These are phyloP conservation scores for Populus hybrid DNA, from an alignment of 441 rosid genomes.

Conservation along the genomic window DNA sequence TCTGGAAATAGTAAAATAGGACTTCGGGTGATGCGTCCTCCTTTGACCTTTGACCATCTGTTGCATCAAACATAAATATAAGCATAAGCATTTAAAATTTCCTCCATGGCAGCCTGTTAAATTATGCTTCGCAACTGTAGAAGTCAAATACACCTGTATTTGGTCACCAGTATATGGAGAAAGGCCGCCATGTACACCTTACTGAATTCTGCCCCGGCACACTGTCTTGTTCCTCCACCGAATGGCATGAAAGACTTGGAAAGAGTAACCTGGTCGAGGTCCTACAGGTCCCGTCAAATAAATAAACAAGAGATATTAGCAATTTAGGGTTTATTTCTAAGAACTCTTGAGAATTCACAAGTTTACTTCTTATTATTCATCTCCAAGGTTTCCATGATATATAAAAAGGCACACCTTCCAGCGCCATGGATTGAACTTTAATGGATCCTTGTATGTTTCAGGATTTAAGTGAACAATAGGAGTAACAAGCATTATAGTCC, in stretches of 20 bases:
- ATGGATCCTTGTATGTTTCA: slow-evolving; percentile 11
- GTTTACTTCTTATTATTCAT: not conserved
- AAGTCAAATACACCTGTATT: slow-evolving; percentile 19
- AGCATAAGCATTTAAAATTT: not conserved
- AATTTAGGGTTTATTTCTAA: not conserved
- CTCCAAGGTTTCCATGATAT: not conserved
- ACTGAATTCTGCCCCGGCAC: slow-evolving; percentile 30
- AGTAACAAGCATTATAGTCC: too few relatives aligned
- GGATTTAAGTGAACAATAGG: too few relatives aligned
- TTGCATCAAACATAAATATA: too few relatives aligned
- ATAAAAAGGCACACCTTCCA: slow-evolving; percentile 24
- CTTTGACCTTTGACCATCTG: not conserved
- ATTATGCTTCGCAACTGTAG: not conserved
- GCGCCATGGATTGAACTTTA: slow-evolving; percentile 31
- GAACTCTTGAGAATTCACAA: not conserved
- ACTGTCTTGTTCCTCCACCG: slow-evolving; percentile 33
- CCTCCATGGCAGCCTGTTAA: not conserved
- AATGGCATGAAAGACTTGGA: slow-evolving; percentile 31
- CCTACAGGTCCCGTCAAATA: slow-evolving; percentile 2
- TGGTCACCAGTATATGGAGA: slow-evolving; percentile 33
- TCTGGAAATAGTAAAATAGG: not conserved
- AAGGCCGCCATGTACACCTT: slow-evolving; percentile 26
- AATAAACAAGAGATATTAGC: not conserved
- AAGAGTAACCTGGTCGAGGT: not conserved
- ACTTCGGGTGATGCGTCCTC: not conserved